Percentiles rank a stretch among this genome's conserved stretches.
Conservation (phyloP, 148 eudicot species). For the Dysphania ambrosioides region DNA sequence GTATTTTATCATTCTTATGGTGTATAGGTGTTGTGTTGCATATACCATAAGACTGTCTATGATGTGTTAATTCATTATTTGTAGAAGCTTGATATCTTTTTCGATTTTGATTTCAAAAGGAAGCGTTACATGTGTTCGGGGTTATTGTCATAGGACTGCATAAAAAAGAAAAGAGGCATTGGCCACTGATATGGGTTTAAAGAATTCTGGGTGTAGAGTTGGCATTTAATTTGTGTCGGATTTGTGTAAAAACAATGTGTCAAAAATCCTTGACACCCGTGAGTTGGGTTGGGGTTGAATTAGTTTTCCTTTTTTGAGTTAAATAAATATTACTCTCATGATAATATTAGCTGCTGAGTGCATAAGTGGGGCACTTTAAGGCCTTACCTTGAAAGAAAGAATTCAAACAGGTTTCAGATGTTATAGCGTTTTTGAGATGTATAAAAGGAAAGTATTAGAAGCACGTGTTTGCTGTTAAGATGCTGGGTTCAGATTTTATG, state of each 20-base stretch:
- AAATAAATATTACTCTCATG: too few species aligned
- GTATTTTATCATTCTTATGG: too few species aligned
- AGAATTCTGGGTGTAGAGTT: background rate
- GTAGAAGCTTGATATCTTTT: background rate
- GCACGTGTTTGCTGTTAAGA: background rate
- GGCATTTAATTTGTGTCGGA: too few species aligned
- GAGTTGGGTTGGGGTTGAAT: too few species aligned
- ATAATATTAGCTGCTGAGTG: background rate
- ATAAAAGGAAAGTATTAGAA: slow-evolving; percentile 1
- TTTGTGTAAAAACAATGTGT: too few species aligned
- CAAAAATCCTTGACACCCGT: too few species aligned
- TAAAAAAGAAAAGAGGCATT: too few species aligned
- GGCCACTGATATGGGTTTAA: too few species aligned
- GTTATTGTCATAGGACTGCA: background rate
- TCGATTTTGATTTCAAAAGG: background rate
- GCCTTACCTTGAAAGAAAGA: background rate
- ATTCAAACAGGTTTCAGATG: background rate
- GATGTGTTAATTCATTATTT: background rate
- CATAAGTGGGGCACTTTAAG: background rate
- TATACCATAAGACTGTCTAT: background rate
- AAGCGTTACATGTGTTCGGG: background rate
- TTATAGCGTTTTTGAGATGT: background rate
- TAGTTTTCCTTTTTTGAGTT: too few species aligned
- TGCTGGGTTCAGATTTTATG: background rate
- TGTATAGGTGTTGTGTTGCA: background rate